Evolutionary conservation across 768 basidiomycete genomes (phyloP).

Genomic region (Tricholoma terreum): DNA sequence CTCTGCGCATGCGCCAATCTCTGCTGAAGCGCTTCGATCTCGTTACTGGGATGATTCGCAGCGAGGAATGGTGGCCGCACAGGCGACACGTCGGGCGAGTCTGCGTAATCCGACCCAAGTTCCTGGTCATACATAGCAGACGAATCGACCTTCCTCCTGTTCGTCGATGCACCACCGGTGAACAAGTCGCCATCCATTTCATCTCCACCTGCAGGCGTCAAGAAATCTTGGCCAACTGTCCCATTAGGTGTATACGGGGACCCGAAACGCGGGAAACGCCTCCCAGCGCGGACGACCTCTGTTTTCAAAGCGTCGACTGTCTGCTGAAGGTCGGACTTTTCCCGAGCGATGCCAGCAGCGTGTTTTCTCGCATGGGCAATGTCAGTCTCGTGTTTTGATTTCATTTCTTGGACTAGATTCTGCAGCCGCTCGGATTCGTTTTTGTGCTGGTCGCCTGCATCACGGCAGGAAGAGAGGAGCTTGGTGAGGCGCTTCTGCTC

Average conservation of each 20-base stretch:
- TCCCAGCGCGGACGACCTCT: conserved; percentile 63
- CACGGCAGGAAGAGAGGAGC: conserved; percentile 67
- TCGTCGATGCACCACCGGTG: conserved; percentile 60
- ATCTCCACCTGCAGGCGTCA: conserved; percentile 49
- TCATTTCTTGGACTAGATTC: conserved; percentile 64
- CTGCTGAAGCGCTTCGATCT: conserved; percentile 79
- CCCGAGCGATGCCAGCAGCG: conserved; percentile 82
- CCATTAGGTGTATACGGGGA: conserved; percentile 73
- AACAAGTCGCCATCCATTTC: conserved; percentile 69
- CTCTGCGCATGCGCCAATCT: conserved; percentile 83
- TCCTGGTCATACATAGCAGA: conserved; percentile 40
- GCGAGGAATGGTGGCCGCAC: conserved; percentile 56
- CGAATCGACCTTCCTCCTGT: conserved; percentile 51
- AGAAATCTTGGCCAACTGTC: conserved; percentile 39
- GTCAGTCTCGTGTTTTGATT: conserved; percentile 91
- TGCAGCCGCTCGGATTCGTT: conserved; percentile 77
- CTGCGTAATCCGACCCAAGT: conserved; percentile 42
- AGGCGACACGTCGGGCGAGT: conserved; percentile 63
- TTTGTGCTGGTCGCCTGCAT: conserved; percentile 80
- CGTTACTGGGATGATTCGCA: conserved; percentile 72
- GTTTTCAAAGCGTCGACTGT: conserved; percentile 73
- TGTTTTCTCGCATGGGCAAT: conserved; percentile 88
- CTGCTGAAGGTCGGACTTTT: conserved; percentile 89
- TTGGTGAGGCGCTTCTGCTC: conserved; percentile 83
- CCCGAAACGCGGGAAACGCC: conserved; percentile 61